Base-by-base conservation (phyloP, 768 basidiomycete species). In the Suillus subalutaceus region DNA sequence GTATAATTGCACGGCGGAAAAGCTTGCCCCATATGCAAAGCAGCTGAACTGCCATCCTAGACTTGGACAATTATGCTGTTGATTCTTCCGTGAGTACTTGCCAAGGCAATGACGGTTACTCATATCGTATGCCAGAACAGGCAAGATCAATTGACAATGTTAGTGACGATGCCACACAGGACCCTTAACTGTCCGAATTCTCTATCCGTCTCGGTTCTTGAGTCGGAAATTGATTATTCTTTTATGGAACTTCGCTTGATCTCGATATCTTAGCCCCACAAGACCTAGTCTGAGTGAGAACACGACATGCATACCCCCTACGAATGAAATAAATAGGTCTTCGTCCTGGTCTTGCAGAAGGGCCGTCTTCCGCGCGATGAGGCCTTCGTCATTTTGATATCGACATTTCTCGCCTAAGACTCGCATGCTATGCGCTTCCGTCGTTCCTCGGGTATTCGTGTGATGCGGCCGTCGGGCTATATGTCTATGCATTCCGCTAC, bases 381-480 rank as follows among this genome's bases (percentile, higher is more conserved):
- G 55, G 18, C 53, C 16, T 55, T 55, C 2, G 32, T 35, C 12
- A 10, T n/a, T 35, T 56, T 20, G 20, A 56, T 10, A n/a, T 43
- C 10, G 26, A 43, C 10, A 20, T 20, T 43, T 18, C 41, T 60
- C 59, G 59, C 59, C 59, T 30, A 40, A 41, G 26, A 41, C 30
- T 60, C 59, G 59, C 59, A 43, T 60, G 3, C 18, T 60, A 60
- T 8, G 59, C 59, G 59, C 41, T 60, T 60, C 59, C 59, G 59
- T 59, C 4, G 9, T 26, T 41, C 58, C 58, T 59, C 58, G 58
- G 57, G 40, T 59, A 59, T 30, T 26, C 57, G 38, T 23, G 15
- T 58, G 37, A 58, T 41, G 58, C 6, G 37, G 9, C 59, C 59
- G 41, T 20, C 30, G 3, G 32, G 9, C 1, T 32, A 32, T 9